Base-by-base conservation (phyloP, 2,329 filamentous ascomycete genomes). In the Tolypocladium album region DNA sequence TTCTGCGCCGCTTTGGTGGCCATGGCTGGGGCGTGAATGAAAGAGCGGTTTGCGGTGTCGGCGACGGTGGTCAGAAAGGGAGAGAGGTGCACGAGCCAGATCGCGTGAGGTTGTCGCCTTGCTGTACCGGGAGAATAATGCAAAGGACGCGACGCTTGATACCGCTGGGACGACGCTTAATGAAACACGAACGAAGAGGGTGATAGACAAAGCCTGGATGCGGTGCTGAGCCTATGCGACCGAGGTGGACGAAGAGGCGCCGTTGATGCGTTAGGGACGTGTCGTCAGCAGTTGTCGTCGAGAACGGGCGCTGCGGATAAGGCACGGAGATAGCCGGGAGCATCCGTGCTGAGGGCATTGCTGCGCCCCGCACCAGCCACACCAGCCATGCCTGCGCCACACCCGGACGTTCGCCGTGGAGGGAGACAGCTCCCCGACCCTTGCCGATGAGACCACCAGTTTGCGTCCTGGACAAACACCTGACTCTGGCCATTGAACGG, bases 1-100 rank as follows among this genome's bases (percentile, higher is more conserved):
- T 88, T 90, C 74, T 85, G 85, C 24, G 88, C 87, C 66, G 87
- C 86, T 71, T 86, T 86, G 69, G 84, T 89, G 57, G 88, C 87
- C 87, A 90, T 90, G 64, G 60, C 38, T 72, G 56, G 61, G 63
- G 59, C 50, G 62, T 58, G 61, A 39, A 40, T 20, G 31, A 57
- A 34, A 39, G 52, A 15, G n/a, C 36, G 27, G 50, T 27, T 40
- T 17, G 42, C 12, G n/a, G 13, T n/a, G 42, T 6, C n/a, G 1
- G 47, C 15, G 27, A 17, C 50, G 50, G 31, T n/a, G 20, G 31
- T 36, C 22, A 5, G 9, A 31, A 8, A 22, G 50, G 31, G 50
- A 22, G 31, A 22, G 31, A 4, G 2, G 31, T 22, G 20, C 20
- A 60, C 57, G 59, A 61, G 58, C 63, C 61, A 64, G 60, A 66